A percentile compares a stretch with the other conserved stretches of the same genome.
These are phyloP conservation scores for Aspergillus hancockii DNA, from an alignment of 495 filamentous ascomycete species.

Conservation along the genomic window DNA sequence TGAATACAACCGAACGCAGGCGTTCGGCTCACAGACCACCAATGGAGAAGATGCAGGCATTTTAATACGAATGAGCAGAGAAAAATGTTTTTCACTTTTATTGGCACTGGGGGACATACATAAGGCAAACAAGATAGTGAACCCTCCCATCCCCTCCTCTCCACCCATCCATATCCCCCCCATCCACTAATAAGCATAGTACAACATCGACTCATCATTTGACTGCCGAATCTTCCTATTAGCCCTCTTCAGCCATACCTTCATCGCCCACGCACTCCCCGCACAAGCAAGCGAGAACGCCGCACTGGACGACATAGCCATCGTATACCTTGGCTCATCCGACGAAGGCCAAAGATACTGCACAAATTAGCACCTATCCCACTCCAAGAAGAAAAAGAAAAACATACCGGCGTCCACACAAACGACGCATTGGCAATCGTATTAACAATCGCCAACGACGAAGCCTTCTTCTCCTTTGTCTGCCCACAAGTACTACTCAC, in stretches of 20 bases:
- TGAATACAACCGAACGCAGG: too few relatives aligned
- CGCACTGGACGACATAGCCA: slow-evolving; percentile 47
- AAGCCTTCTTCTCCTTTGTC: slow-evolving; percentile 44
- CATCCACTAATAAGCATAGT: slow-evolving; percentile 33
- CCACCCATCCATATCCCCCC: too few relatives aligned
- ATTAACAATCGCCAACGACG: slow-evolving; percentile 55
- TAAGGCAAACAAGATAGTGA: too few relatives aligned
- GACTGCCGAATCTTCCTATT: slow-evolving; percentile 52
- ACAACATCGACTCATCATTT: slow-evolving; percentile 27
- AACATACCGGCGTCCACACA: slow-evolving; percentile 49
- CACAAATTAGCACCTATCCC: slow-evolving; percentile 9
- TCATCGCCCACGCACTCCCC: slow-evolving; percentile 43
- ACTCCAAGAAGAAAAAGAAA: slow-evolving; percentile 4
- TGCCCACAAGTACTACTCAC: slow-evolving; percentile 26
- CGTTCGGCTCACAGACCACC: too few relatives aligned
- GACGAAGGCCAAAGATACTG: slow-evolving; percentile 55
- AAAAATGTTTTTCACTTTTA: too few relatives aligned
- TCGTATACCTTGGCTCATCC: slow-evolving; percentile 49
- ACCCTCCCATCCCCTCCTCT: too few relatives aligned
- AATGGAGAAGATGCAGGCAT: not conserved
- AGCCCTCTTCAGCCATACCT: slow-evolving; percentile 42
- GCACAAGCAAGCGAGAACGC: slow-evolving; percentile 43
- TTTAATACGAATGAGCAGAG: too few relatives aligned
- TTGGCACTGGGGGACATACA: too few relatives aligned
- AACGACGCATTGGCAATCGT: slow-evolving; percentile 54